Percentiles rank a stretch among this genome's conserved stretches.
These are phyloP conservation scores for Astrothelium macrocarpum DNA, from an alignment of 495 filamentous ascomycete species.

Conservation along the genomic window DNA sequence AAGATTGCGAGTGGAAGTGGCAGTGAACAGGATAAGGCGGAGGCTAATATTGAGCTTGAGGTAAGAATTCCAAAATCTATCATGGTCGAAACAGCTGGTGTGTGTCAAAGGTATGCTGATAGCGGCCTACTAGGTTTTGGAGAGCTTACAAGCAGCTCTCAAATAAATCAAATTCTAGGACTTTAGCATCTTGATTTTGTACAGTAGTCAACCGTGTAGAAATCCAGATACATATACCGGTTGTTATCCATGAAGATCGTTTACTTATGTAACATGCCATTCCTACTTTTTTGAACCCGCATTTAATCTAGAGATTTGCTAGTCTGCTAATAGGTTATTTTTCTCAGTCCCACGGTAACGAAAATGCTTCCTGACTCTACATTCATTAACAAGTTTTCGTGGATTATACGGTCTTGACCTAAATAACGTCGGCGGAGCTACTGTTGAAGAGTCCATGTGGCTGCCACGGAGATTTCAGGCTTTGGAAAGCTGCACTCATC, in stretches of 20 bases:
- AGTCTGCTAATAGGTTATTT: no score
- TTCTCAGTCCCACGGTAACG: no score
- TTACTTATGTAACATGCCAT: no score
- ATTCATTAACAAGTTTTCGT: no score
- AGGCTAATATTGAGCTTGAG: conserved; percentile 98
- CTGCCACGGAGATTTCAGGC: no score
- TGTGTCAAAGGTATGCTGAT: not conserved
- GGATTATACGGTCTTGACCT: no score
- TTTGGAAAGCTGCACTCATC: no score
- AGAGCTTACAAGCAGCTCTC: conserved; percentile 37
- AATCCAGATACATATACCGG: not conserved
- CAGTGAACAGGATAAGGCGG: conserved; percentile 94
- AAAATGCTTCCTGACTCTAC: no score
- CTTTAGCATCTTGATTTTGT: not conserved
- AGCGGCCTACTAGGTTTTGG: conserved; percentile 29
- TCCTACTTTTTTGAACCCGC: no score
- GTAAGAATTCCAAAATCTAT: conserved; percentile 39
- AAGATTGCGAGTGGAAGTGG: conserved; percentile 85
- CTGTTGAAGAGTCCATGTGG: no score
- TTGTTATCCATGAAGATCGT: not conserved
- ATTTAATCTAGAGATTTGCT: no score
- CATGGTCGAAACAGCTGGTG: not conserved
- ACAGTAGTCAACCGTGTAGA: conserved; percentile 1
- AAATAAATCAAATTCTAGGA: conserved; percentile 24
- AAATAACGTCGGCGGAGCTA: no score